Evolutionary conservation across 2,329 filamentous ascomycete species (phyloP).

Genomic region (Apiospora marii): DNA sequence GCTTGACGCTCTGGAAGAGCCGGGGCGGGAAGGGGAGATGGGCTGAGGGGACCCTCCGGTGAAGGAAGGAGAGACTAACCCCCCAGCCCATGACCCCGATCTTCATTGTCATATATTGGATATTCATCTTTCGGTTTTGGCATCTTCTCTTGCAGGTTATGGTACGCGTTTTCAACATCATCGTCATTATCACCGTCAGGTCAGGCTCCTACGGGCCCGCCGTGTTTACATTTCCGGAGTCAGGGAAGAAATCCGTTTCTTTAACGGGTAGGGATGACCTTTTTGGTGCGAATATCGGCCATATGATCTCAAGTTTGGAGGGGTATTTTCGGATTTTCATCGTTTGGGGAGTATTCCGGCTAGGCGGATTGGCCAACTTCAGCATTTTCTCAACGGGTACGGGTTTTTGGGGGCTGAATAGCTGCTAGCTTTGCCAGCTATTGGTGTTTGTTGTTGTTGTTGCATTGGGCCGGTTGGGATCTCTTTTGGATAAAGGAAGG

Average conservation of each 20-base stretch:
- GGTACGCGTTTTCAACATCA: background rate
- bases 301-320: background rate
- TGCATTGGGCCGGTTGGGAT: background rate
- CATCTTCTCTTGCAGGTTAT: background rate
- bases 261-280: background rate
- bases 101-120: slow-evolving; percentile 5
- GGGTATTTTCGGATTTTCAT: background rate
- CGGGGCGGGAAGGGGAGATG: slow-evolving; percentile 53
- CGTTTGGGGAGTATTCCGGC: background rate
- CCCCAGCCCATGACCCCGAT: background rate
- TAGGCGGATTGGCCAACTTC: background rate
- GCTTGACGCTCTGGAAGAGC: slow-evolving; percentile 68
- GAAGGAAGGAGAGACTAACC: background rate
- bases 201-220: background rate
- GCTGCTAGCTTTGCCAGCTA: background rate
- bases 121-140: background rate
- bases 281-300: background rate
- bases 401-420: background rate
- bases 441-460: background rate
- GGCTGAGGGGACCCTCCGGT: slow-evolving; percentile 38
- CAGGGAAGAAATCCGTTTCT: background rate
- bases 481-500: background rate
- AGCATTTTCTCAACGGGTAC: background rate
- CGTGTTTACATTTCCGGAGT: background rate
- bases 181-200: background rate